These are phyloP conservation scores for Trametes polyzona DNA, from an alignment of 1,284 basidiomycete genomes.

Conservation along the genomic window DNA sequence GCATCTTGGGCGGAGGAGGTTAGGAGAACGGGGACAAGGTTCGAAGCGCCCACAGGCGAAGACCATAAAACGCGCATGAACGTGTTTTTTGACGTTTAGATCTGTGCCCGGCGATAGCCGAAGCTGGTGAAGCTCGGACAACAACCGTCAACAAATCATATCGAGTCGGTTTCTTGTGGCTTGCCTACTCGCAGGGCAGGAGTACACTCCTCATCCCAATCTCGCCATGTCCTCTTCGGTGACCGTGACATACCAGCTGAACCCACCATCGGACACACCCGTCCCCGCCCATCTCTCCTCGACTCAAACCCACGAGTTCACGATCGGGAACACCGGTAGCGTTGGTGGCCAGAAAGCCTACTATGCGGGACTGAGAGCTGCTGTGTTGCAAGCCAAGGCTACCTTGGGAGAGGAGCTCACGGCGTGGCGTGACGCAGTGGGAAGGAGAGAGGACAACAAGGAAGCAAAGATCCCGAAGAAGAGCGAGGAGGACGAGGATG, in stretches of 20 bases:
- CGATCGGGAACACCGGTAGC: conserved; percentile 31
- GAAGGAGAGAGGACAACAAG: conserved; percentile 56
- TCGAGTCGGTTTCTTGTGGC: not conserved
- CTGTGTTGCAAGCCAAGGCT: conserved; percentile 54
- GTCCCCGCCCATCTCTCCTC: conserved; percentile 33
- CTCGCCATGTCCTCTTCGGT: conserved; percentile 43
- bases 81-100: conserved; percentile 21
- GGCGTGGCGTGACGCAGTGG: conserved; percentile 69
- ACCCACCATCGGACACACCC: conserved; percentile 44
- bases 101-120: conserved; percentile 29
- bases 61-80: conserved; percentile 10
- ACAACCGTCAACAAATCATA: conserved; percentile 20
- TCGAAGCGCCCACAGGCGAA: not conserved
- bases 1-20: conserved; percentile 35
- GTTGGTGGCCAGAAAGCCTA: conserved; percentile 44
- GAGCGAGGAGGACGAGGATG: conserved; percentile 46
- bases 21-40: conserved; percentile 19
- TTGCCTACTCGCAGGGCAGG: not conserved
- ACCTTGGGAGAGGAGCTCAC: conserved; percentile 67
- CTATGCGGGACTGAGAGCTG: conserved; percentile 52
- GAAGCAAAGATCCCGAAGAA: conserved; percentile 40
- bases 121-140: conserved; percentile 17
- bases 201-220: not conserved
- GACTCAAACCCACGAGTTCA: conserved; percentile 42
- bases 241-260: conserved; percentile 54